These are phyloP conservation scores for Paramyrothecium sp. DNA, from an alignment of 2,329 filamentous ascomycete species.

Conservation along the genomic window DNA sequence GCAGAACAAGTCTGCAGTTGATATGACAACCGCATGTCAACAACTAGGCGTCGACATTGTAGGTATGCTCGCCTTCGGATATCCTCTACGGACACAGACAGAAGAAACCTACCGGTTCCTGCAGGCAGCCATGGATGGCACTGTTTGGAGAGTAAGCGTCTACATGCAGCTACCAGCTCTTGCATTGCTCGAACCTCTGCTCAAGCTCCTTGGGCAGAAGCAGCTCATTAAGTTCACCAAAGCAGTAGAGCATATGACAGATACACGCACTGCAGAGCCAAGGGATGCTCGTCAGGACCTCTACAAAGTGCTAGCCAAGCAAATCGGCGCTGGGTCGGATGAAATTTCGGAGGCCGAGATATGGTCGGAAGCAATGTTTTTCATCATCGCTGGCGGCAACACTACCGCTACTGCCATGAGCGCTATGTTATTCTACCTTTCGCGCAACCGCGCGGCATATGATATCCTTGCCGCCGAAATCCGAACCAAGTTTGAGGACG, in stretches of 20 bases:
- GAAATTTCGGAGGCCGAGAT: not conserved
- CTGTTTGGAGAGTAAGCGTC: not conserved
- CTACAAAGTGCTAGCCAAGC: not conserved
- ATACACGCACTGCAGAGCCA: constrained; percentile 1
- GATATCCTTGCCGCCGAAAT: not conserved
- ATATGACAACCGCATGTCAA: not conserved
- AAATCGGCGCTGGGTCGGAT: not conserved
- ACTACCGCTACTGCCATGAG: not conserved
- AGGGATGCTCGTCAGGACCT: constrained; percentile 3
- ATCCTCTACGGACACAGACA: constrained; percentile 3
- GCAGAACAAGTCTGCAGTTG: not conserved
- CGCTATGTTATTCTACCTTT: constrained; percentile 2
- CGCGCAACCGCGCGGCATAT: not conserved
- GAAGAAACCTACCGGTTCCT: constrained; percentile 2
- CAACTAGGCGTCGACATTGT: constrained; percentile 3
- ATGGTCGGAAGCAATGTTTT: constrained; percentile 4
- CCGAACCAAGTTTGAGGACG: not conserved
- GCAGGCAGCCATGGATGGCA: not conserved
- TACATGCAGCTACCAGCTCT: constrained; percentile 4
- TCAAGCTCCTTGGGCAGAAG: not conserved
- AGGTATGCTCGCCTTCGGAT: constrained; percentile 4
- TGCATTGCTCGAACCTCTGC: not conserved
- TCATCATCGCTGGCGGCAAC: constrained; percentile 4
- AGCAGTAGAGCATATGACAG: not conserved
- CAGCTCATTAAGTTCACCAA: not conserved